These are phyloP conservation scores for Suillus subaureus DNA, from an alignment of 768 basidiomycete species.

Conservation along the genomic window DNA sequence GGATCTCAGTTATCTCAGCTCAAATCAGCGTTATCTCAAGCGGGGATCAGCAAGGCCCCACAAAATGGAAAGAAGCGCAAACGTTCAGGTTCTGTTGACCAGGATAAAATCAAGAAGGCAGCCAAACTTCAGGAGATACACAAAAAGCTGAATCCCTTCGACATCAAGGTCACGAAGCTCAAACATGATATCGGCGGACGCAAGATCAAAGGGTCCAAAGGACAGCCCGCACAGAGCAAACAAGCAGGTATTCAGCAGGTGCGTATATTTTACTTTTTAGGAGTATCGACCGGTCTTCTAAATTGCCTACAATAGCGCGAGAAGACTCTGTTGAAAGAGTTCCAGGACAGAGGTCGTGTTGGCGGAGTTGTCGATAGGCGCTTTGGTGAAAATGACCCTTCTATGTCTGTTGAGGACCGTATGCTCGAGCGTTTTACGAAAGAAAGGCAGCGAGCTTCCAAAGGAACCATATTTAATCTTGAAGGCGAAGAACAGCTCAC, in stretches of 20 bases:
- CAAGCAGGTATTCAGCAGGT: conserved; percentile 2
- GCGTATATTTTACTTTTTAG: neutral
- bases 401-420: conserved; percentile 92
- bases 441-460: conserved; percentile 81
- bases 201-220: conserved; percentile 78
- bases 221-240: conserved; percentile 77
- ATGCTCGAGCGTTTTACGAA: conserved; percentile 96
- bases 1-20: conserved; percentile 92
- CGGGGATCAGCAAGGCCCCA: conserved; percentile 70
- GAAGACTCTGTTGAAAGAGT: conserved; percentile 81
- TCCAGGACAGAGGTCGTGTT: conserved; percentile 74
- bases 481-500: conserved; percentile 92
- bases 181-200: conserved; percentile 94
- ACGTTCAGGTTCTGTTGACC: conserved; percentile 57
- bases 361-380: conserved; percentile 93
- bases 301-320: conserved; percentile 5
- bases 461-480: conserved; percentile 81
- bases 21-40: conserved; percentile 78
- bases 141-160: conserved; percentile 89
- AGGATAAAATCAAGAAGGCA: conserved; percentile 81
- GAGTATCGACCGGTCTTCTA: neutral
- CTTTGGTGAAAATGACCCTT: conserved; percentile 94
- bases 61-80: conserved; percentile 71
- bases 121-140: conserved; percentile 84
- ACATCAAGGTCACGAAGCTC: conserved; percentile 87